These are phyloP conservation scores for Boletus fagicola DNA, from an alignment of 768 basidiomycete species.

Conservation along the genomic window DNA sequence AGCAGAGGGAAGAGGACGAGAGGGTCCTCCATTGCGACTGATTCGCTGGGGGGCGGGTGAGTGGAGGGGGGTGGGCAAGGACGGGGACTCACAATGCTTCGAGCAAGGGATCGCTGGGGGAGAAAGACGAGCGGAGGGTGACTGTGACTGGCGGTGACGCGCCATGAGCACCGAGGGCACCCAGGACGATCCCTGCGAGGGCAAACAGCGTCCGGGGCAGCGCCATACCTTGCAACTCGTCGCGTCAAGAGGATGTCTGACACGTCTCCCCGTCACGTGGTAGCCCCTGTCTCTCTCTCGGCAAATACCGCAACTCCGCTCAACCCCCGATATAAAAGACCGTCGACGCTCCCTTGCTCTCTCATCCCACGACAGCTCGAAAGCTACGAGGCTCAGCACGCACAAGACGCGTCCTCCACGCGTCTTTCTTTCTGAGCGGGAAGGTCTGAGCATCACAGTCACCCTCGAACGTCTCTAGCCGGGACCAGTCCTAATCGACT, in stretches of 20 bases:
- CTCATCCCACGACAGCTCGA: conserved; percentile 26
- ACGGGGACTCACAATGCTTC: conserved; percentile 30
- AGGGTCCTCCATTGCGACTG: conserved; percentile 70
- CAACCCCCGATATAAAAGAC: conserved; percentile 6
- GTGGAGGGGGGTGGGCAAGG: background rate
- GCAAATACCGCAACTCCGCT: conserved; percentile 23
- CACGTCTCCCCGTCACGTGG: conserved; percentile 25
- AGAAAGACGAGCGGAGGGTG: conserved; percentile 30
- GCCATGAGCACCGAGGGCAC: conserved; percentile 17
- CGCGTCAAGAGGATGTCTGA: conserved; percentile 1
- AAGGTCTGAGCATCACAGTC: conserved; percentile 34
- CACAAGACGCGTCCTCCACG: conserved; percentile 18
- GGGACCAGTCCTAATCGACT: conserved; percentile 28
- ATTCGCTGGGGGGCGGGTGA: conserved; percentile 58
- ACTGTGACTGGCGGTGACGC: conserved; percentile 32
- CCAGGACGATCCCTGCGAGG: conserved; percentile 17
- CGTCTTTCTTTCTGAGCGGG: conserved; percentile 32
- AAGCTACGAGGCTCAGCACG: conserved; percentile 32
- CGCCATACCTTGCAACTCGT: background rate
- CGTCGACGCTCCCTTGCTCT: background rate
- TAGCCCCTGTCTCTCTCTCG: background rate
- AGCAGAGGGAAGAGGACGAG: conserved; percentile 76
- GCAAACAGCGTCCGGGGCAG: conserved; percentile 15
- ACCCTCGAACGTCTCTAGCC: conserved; percentile 31
- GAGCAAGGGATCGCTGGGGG: conserved; percentile 26